Conservation (phyloP, 75 land plant species). For the Selaginella moellendorffii region DNA sequence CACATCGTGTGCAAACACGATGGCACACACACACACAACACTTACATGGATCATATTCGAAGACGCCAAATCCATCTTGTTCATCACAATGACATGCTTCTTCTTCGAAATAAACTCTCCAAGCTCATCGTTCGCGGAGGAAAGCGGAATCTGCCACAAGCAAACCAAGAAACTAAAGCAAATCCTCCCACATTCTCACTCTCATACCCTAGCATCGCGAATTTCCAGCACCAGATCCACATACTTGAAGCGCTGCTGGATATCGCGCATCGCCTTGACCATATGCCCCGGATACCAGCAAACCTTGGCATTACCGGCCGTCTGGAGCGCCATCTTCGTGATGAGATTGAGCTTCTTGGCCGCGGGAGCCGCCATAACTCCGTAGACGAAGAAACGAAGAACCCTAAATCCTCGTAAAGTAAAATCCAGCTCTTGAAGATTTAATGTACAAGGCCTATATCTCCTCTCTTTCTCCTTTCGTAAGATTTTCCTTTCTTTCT, state of each 20-base stretch:
- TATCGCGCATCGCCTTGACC: constrained; percentile 85
- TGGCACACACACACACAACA: neutral
- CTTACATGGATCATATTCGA: constrained; percentile 69
- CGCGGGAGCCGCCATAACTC: neutral
- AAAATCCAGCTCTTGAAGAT: too few relatives aligned
- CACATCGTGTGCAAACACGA: constrained; percentile 51
- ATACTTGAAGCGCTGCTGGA: constrained; percentile 68
- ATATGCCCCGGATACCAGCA: constrained; percentile 98
- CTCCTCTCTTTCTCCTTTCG: too few relatives aligned
- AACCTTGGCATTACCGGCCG: constrained; percentile 29
- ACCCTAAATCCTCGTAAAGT: neutral
- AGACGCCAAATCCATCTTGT: constrained; percentile 82
- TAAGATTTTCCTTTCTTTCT: too few relatives aligned
- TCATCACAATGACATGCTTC: constrained; percentile 65
- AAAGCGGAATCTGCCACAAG: constrained; percentile 54
- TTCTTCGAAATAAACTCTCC: constrained; percentile 43
- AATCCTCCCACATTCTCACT: too few relatives aligned
- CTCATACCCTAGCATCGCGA: constrained; percentile 64
- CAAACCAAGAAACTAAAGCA: neutral
- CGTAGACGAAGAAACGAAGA: neutral
- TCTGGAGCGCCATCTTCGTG: neutral
- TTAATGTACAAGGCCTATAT: too few relatives aligned
- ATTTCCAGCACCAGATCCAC: constrained; percentile 83
- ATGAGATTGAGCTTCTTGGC: neutral
- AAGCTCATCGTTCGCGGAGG: constrained; percentile 75